Conservation (phyloP, 2,329 filamentous ascomycete species). For the Metarhizium brunneum region DNA sequence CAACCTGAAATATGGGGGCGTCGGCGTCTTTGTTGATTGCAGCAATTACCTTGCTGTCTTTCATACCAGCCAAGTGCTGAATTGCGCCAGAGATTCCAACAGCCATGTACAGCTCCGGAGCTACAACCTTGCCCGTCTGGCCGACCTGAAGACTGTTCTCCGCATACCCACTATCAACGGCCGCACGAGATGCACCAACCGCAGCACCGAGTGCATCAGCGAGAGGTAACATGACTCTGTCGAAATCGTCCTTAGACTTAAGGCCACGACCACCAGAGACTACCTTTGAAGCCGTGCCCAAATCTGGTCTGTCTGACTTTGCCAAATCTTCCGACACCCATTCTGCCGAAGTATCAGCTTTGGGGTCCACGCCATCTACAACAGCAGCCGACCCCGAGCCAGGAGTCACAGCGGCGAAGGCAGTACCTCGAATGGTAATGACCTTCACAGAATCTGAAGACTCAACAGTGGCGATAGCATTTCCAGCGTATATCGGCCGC, state of each 20-base stretch:
- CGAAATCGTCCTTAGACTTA: slow-evolving; percentile 97
- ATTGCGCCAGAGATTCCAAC: slow-evolving; percentile 96
- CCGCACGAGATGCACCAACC: slow-evolving; percentile 87
- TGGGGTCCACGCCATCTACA: slow-evolving; percentile 77
- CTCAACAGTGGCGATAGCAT: slow-evolving; percentile 93
- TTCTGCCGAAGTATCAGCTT: slow-evolving; percentile 62
- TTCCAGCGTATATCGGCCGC: slow-evolving; percentile 93
- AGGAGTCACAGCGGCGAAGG: slow-evolving; percentile 67
- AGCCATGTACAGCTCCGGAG: slow-evolving; percentile 88
- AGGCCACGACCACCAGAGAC: slow-evolving; percentile 90
- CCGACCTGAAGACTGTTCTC: slow-evolving; percentile 98
- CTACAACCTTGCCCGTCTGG: slow-evolving; percentile 97
- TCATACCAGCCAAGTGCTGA: slow-evolving; percentile 98
- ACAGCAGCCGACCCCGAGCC: slow-evolving; percentile 67
- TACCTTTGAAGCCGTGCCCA: slow-evolving; percentile 79
- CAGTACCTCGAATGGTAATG: slow-evolving; percentile 86
- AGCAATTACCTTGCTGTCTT: slow-evolving; percentile 99
- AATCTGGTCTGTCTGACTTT: slow-evolving; percentile 88
- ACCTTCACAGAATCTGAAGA: slow-evolving; percentile 79
- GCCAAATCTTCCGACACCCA: slow-evolving; percentile 93
- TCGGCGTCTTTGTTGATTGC: slow-evolving; percentile 97
- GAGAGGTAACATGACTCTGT: slow-evolving; percentile 82
- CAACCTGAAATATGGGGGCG: slow-evolving; percentile 96
- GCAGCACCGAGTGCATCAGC: slow-evolving; percentile 92
- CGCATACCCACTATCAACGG: slow-evolving; percentile 93